Evolutionary conservation across 139 green algal species (phyloP).

Genomic region (Tetraselmis chui): DNA sequence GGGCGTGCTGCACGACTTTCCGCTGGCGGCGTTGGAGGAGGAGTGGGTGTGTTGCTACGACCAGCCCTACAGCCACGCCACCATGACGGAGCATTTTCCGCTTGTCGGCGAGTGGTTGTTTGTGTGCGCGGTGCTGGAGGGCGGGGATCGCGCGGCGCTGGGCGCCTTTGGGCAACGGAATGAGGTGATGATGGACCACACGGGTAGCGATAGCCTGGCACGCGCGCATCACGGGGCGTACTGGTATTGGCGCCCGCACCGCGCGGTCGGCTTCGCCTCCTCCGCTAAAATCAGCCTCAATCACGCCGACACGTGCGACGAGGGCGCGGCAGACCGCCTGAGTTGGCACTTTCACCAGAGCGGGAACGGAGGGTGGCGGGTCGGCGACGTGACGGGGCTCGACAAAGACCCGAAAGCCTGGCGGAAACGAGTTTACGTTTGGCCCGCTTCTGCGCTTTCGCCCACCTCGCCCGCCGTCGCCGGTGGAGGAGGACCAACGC

Average conservation of each 20-base stretch:
- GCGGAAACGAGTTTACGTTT: not conserved
- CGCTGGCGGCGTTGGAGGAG: not conserved
- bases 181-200: not conserved
- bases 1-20: not conserved
- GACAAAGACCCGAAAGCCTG: not conserved
- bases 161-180: not conserved
- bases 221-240: not conserved
- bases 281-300: not conserved
- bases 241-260: constrained; percentile 4
- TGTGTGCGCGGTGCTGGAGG: not conserved
- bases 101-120: not conserved
- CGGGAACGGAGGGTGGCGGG: not conserved
- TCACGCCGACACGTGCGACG: not conserved
- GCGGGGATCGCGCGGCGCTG: not conserved
- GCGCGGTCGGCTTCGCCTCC: constrained; percentile 7
- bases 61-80: not conserved
- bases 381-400: not conserved
- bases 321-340: not conserved
- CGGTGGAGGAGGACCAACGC: too few relatives aligned
- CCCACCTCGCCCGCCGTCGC: not conserved
- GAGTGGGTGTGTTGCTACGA: not conserved
- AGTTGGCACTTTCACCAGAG: constrained; percentile 14
- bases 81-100: not conserved
- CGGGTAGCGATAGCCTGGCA: not conserved
- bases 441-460: not conserved